Base-by-base conservation (phyloP, 78 protist genomes). In the Dictyostelium intermedium region DNA sequence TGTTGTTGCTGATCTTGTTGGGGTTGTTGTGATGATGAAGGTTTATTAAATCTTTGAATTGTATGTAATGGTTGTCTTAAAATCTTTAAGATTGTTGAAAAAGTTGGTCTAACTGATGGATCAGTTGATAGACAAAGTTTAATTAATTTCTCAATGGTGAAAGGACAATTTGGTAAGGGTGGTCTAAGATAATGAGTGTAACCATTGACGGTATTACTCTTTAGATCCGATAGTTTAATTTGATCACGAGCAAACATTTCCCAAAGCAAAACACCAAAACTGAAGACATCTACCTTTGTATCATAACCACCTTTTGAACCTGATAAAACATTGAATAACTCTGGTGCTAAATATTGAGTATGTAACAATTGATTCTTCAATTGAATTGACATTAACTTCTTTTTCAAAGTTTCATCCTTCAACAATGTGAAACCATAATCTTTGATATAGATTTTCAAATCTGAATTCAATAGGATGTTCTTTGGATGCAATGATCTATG, bases 231-330 rank as follows among this genome's bases (percentile, higher is more conserved):
- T 14, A 89, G 35, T 47, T 89, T 89, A 3, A 43, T 56, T n/a
- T n/a, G n/a, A 20, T 89, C 82, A 56, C 94, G 83, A 3, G 87
- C 84, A 69, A 89, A 89, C 94, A 89, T 89, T n/a, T 89, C 94
- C 94, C 94, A 89, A n/a, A 89, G 27, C 7, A 89, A 27, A 20
- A 89, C 94, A 89, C 94, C 94, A 80, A 89, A 89, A 70, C 87
- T 81, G 53, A 80, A 89, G 2, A 89, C 82, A 66, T 89, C 94
- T 1, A 80, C 94, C 13, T 89, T 89, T 3, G 85, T 78, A 69
- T 89, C 94, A 47, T 89, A 89, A 2, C 87, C 85, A 45, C 94
- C 94, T n/a, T 37, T 70, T 16, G 86, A 84, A 50, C 93, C 94
- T 13, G 47, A n/a, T 14, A 89, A 11, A 5, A 89, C 87, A 80